phyloP scores from a whole-genome alignment of 2,329 filamentous ascomycete genomes.

The Colletotrichum noveboracense region DNA sequence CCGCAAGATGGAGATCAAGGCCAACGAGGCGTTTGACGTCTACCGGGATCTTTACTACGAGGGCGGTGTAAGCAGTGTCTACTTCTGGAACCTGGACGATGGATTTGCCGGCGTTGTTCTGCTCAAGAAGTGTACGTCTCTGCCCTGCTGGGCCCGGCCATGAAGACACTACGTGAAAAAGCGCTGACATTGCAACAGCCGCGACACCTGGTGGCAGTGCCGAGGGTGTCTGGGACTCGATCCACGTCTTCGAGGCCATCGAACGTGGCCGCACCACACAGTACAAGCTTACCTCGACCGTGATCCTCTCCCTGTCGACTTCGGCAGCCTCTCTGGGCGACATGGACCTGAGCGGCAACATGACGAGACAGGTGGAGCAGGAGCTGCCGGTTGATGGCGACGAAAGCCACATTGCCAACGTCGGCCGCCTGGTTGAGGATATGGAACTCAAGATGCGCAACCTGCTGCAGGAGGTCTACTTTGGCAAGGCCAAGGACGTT shows the following conservation, averaged over 20 bases:
- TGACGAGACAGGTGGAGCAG: slow-evolving; percentile 95
- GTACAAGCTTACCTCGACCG: slow-evolving; percentile 97
- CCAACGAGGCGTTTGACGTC: slow-evolving; percentile 96
- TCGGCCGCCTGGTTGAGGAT: slow-evolving; percentile 93
- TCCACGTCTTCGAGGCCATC: slow-evolving; percentile 97
- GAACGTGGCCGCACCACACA: slow-evolving; percentile 91
- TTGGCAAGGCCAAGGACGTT: slow-evolving; percentile 98
- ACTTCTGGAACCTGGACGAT: slow-evolving; percentile 98
- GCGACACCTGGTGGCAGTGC: slow-evolving; percentile 69
- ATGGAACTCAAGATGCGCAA: slow-evolving; percentile 99
- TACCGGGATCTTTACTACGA: slow-evolving; percentile 98
- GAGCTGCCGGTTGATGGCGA: slow-evolving; percentile 90
- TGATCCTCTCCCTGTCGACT: slow-evolving; percentile 86
- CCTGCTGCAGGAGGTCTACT: slow-evolving; percentile 97
- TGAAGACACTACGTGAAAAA: background rate
- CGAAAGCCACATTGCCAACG: slow-evolving; percentile 92
- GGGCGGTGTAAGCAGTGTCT: slow-evolving; percentile 93
- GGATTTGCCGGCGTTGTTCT: slow-evolving; percentile 96
- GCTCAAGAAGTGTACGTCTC: slow-evolving; percentile 82
- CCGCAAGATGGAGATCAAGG: slow-evolving; percentile 89
- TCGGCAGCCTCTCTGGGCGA: slow-evolving; percentile 67
- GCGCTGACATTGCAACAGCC: slow-evolving; percentile 46
- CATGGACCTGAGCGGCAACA: slow-evolving; percentile 94
- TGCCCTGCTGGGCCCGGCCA: background rate
- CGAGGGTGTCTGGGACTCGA: slow-evolving; percentile 93